Evolutionary conservation across 306 rosid species (phyloP), one percentile per base, ranked within the genome.

Genomic region (Rosa rugosa): DNA sequence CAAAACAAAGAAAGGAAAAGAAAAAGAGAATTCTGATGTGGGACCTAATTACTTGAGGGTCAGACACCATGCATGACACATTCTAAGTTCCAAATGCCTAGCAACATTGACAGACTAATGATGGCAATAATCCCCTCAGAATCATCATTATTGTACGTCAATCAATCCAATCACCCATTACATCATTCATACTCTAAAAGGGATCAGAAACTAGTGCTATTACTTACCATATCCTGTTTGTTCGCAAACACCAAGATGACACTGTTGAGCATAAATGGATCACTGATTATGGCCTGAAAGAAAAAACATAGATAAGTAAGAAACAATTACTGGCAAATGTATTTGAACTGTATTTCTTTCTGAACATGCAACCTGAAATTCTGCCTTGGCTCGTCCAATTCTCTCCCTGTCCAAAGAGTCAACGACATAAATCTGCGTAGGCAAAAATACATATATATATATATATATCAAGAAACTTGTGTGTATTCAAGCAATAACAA

Each of bases 401-500:
- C 98, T 94, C 84, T 94, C 98, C 40, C 98, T 83, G 80, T 94
- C 98, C 85, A 94, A 81, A 84, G 97, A 89, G 83, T 94, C 98
- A 72, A 94, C 92, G 34, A 94, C 98, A 80, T 94, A 94, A 23
- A 94, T 94, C 98, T 94, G 88, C 88, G 85, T 6, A 79, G 47
- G 67, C 45, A 59, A 76, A 73, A 44, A 51, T 49, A 73, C 17
- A 18, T 0, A 73, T 1, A 73, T 0, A 51, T 49, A 73, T 12
- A 18, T 0, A 73, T 1, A 73, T 0, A 31, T 25, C 18, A 41
- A 67, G 51, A 68, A 44, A 25, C 51, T 44, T 44, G 47, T 27
- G 44, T 54, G 22, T 5, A 11, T 73, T 54, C 7, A 11, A 27
- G 23, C 14, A 47, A 45, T 18, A 17, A 38, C 22, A 59, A 53